Conservation (phyloP, 768 basidiomycete genomes). For the Kwoniella botswanensis region DNA sequence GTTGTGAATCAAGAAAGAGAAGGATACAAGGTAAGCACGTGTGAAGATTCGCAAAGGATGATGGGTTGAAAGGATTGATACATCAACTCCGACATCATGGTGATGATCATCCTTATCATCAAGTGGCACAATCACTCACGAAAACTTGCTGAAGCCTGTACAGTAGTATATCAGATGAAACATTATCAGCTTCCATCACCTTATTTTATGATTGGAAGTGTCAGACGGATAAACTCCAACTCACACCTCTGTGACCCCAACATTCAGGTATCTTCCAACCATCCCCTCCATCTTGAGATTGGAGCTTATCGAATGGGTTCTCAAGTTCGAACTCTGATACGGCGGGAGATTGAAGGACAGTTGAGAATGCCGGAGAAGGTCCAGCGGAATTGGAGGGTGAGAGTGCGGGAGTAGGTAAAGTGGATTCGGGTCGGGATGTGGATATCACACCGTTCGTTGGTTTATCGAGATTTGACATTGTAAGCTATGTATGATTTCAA, state of each 20-base stretch:
- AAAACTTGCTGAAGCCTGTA: slow-evolving; percentile 74
- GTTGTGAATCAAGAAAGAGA: neutral
- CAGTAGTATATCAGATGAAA: slow-evolving; percentile 7
- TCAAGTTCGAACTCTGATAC: slow-evolving; percentile 36
- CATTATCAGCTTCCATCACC: slow-evolving; percentile 9
- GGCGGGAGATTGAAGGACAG: slow-evolving; percentile 37
- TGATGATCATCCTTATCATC: neutral
- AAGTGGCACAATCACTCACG: slow-evolving; percentile 38
- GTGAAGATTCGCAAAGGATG: neutral
- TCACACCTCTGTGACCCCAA: slow-evolving; percentile 75
- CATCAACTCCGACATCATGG: neutral
- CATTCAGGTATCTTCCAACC: slow-evolving; percentile 66
- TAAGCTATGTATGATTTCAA: neutral
- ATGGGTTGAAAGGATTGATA: slow-evolving; percentile 6
- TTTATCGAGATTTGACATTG: neutral
- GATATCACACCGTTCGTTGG: slow-evolving; percentile 7
- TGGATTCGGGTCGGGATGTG: slow-evolving; percentile 11
- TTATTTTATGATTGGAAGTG: neutral
- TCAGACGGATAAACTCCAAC: slow-evolving; percentile 40
- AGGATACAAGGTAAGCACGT: slow-evolving; percentile 63
- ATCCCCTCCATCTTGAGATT: slow-evolving; percentile 12
- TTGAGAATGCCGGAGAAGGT: slow-evolving; percentile 32
- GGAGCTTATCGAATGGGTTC: slow-evolving; percentile 20
- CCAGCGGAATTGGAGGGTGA: slow-evolving; percentile 24
- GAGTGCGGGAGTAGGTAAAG: slow-evolving; percentile 23